Percentiles rank a stretch among this genome's conserved stretches.
These are phyloP conservation scores for Protea cynaroides DNA, from an alignment of 164 flowering plant genomes.

Conservation along the genomic window DNA sequence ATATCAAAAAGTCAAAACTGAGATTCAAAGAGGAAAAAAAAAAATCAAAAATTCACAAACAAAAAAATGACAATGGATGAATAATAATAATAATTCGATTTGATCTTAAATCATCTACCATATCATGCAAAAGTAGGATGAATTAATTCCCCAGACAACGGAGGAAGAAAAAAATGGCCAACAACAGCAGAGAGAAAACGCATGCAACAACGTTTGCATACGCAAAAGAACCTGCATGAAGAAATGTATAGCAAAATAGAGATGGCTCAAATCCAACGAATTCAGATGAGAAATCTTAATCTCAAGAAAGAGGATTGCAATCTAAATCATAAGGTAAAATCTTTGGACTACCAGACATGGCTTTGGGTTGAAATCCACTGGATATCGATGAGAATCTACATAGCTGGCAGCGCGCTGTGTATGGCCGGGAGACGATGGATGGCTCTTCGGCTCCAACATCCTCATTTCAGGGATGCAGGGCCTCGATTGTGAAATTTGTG, in stretches of 20 bases:
- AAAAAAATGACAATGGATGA: no score
- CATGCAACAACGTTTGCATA: constrained; percentile 22
- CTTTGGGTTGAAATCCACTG: constrained; percentile 30
- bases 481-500: no score
- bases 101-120: no score
- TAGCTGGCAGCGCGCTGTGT: constrained; percentile 92
- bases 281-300: no score
- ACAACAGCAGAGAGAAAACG: constrained; percentile 27
- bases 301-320: no score
- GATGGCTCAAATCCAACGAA: no score
- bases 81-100: no score
- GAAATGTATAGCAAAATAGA: no score
- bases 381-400: constrained; percentile 95
- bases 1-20: no score
- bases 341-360: constrained; percentile 12
- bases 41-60: no score
- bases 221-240: constrained; percentile 27
- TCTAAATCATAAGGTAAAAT: background rate
- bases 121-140: constrained; percentile 45
- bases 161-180: constrained; percentile 13
- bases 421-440: constrained; percentile 95
- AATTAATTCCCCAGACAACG: constrained; percentile 17
- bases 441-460: constrained; percentile 75
- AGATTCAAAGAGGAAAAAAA: no score
- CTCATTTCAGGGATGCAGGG: no score